phyloP scores from a whole-genome alignment of 805 yeast genomes.

The Suhomyces emberorum region DNA sequence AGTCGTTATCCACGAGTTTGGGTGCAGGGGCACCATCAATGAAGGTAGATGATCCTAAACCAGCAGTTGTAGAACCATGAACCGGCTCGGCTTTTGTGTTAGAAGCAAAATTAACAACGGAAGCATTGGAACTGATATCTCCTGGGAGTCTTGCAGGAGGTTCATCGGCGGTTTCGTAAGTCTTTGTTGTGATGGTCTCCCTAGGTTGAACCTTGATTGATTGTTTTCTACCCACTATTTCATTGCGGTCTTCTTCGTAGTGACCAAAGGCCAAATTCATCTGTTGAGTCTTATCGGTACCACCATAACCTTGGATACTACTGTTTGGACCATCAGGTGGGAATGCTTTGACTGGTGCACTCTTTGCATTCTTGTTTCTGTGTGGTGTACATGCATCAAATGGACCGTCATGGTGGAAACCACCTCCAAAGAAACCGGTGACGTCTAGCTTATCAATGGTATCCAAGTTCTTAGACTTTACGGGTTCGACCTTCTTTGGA shows the following conservation, averaged over 20 bases:
- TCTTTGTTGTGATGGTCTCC: background rate
- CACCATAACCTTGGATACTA: slow-evolving; percentile 68
- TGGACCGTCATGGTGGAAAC: slow-evolving; percentile 98
- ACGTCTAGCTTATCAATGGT: slow-evolving; percentile 95
- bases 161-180: slow-evolving; percentile 9
- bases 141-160: slow-evolving; percentile 35
- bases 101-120: slow-evolving; percentile 68
- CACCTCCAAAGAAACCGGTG: slow-evolving; percentile 88
- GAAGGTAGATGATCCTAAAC: slow-evolving; percentile 89
- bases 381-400: slow-evolving; percentile 98
- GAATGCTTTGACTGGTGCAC: slow-evolving; percentile 93
- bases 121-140: slow-evolving; percentile 33
- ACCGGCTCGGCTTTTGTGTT: slow-evolving; percentile 64
- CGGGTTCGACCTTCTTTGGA: slow-evolving; percentile 43
- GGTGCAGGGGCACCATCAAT: slow-evolving; percentile 95
- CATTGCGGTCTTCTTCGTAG: slow-evolving; percentile 46
- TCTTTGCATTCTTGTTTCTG: slow-evolving; percentile 70
- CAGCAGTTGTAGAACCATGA: slow-evolving; percentile 84
- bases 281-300: slow-evolving; percentile 47
- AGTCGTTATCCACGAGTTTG: slow-evolving; percentile 33
- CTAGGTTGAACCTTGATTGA: slow-evolving; percentile 6
- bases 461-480: slow-evolving; percentile 73
- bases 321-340: slow-evolving; percentile 94
- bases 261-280: slow-evolving; percentile 78
- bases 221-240: slow-evolving; percentile 30